phyloP scores from a whole-genome alignment of 305 asterid species.

The Striga hermonthica region DNA sequence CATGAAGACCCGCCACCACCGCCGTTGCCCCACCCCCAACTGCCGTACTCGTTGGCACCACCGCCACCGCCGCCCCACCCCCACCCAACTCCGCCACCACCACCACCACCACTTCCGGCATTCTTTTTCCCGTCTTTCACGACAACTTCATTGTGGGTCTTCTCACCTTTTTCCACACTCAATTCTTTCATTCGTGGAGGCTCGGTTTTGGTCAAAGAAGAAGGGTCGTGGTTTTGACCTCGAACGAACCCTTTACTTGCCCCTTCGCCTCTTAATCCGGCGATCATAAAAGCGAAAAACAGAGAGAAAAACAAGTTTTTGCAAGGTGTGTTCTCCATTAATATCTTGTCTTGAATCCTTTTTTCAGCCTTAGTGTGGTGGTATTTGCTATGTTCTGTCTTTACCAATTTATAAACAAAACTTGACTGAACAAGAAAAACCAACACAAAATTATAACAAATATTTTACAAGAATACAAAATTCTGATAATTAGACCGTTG shows the following conservation, averaged over 20 bases:
- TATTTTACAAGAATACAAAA: too few relatives aligned
- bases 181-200: constrained; percentile 10
- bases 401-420: constrained; percentile 35
- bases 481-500: too few relatives aligned
- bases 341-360: not conserved
- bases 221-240: constrained; percentile 25
- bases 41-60: constrained; percentile 36
- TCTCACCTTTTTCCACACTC: constrained; percentile 22
- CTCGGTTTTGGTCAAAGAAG: constrained; percentile 20
- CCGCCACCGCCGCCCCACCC: constrained; percentile 62
- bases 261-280: constrained; percentile 34
- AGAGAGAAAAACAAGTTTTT: constrained; percentile 27
- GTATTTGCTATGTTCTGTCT: constrained; percentile 22
- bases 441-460: not conserved
- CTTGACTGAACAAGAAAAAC: constrained; percentile 25
- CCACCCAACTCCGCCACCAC: constrained; percentile 58
- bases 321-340: constrained; percentile 39
- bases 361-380: constrained; percentile 9
- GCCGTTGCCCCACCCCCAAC: constrained; percentile 60
- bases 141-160: constrained; percentile 34
- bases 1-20: constrained; percentile 61
- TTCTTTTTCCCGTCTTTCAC: constrained; percentile 31
- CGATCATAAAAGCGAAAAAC: constrained; percentile 35
- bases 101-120: not conserved
- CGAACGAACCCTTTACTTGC: constrained; percentile 18